phyloP scores from a whole-genome alignment of 2,329 filamentous ascomycete species.

The Trichophyton verrucosum region DNA sequence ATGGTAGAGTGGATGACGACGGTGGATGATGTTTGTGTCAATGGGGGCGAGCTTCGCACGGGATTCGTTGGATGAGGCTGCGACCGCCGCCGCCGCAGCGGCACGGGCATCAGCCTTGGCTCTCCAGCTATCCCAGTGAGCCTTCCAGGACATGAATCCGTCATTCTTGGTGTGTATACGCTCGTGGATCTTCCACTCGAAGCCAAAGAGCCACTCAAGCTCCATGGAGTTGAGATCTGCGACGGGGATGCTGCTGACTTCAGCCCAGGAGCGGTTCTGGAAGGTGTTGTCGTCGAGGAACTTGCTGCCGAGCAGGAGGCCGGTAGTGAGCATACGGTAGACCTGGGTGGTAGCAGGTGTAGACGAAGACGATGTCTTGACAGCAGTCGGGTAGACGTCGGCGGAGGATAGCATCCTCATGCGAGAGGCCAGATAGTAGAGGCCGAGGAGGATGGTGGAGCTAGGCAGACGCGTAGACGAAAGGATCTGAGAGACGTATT shows the following conservation, averaged over 20 bases:
- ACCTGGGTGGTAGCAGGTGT: conserved; percentile 50
- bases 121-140: conserved; percentile 55
- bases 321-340: conserved; percentile 77
- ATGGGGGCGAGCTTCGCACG: conserved; percentile 47
- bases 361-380: background rate
- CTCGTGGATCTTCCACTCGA: conserved; percentile 75
- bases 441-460: conserved; percentile 77
- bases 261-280: conserved; percentile 92
- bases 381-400: conserved; percentile 39
- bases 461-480: conserved; percentile 81
- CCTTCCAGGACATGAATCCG: conserved; percentile 53
- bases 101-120: conserved; percentile 37
- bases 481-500: conserved; percentile 83
- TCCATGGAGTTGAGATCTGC: conserved; percentile 74
- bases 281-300: conserved; percentile 96
- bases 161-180: conserved; percentile 63
- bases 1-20: conserved; percentile 27
- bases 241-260: conserved; percentile 82
- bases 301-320: conserved; percentile 80
- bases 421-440: conserved; percentile 77
- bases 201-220: conserved; percentile 72
- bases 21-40: conserved; percentile 50
- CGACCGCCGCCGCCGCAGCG: background rate
- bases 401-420: conserved; percentile 59
- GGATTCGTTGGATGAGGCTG: conserved; percentile 26